These are phyloP conservation scores for Areca catechu DNA, from an alignment of 176 grass and related monocot species.

Conservation along the genomic window DNA sequence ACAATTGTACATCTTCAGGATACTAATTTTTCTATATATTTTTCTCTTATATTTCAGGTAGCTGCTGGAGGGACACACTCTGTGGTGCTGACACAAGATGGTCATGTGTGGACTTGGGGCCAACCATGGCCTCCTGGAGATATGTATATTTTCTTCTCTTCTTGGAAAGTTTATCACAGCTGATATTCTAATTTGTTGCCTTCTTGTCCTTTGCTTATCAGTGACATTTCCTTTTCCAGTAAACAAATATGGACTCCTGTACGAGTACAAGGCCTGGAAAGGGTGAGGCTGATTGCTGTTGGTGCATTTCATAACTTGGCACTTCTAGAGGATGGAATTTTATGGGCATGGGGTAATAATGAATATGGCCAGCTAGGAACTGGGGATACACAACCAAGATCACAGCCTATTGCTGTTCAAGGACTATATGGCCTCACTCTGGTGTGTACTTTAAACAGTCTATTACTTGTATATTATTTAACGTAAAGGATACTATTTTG, in stretches of 20 bases:
- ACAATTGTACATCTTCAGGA: neutral
- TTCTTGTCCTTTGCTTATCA: neutral
- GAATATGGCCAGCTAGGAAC: slow-evolving; percentile 93
- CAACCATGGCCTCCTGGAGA: slow-evolving; percentile 98
- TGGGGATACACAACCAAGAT: slow-evolving; percentile 90
- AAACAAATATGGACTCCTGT: slow-evolving; percentile 91
- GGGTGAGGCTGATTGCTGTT: slow-evolving; percentile 74
- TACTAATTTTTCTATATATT: neutral
- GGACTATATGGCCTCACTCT: slow-evolving; percentile 63
- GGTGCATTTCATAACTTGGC: slow-evolving; percentile 99
- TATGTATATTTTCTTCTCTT: slow-evolving; percentile 47
- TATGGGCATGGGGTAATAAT: slow-evolving; percentile 98
- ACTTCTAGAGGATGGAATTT: slow-evolving; percentile 55
- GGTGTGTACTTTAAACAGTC: slow-evolving; percentile 28
- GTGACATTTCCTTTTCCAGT: slow-evolving; percentile 26
- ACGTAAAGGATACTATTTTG: no score
- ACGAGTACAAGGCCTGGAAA: slow-evolving; percentile 79
- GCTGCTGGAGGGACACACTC: slow-evolving; percentile 97
- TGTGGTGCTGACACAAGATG: slow-evolving; percentile 86
- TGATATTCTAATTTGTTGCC: no score
- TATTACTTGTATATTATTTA: no score
- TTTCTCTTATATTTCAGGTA: slow-evolving; percentile 43
- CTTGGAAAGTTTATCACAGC: neutral
- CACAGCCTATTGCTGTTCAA: slow-evolving; percentile 65
- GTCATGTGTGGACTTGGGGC: slow-evolving; percentile 92